These are phyloP conservation scores for Millerago galiae DNA, from an alignment of 805 yeast species.

Conservation along the genomic window DNA sequence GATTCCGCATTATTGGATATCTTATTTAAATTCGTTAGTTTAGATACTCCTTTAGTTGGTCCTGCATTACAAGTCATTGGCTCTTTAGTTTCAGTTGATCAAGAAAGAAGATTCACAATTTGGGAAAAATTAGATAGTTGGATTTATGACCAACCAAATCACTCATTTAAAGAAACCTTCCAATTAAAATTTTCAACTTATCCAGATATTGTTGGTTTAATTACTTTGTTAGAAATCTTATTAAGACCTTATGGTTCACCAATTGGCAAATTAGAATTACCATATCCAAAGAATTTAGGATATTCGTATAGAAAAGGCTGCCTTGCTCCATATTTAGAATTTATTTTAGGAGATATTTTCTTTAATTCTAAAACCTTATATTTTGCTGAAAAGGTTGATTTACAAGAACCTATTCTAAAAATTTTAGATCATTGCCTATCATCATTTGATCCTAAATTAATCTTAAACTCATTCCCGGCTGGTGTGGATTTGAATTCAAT, in stretches of 20 bases:
- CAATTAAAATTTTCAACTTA: constrained; percentile 41
- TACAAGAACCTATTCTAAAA: constrained; percentile 51
- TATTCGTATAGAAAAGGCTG: constrained; percentile 55
- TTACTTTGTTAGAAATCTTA: constrained; percentile 38
- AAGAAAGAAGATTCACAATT: constrained; percentile 38
- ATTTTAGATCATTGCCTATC: constrained; percentile 42
- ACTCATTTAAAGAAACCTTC: constrained; percentile 38
- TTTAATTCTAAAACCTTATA: constrained; percentile 40
- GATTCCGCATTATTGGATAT: constrained; percentile 27
- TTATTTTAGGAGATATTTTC: constrained; percentile 59
- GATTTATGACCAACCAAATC: constrained; percentile 38
- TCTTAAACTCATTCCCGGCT: constrained; percentile 46
- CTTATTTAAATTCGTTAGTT: constrained; percentile 38
- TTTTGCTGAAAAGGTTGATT: constrained; percentile 27
- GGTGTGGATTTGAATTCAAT: constrained; percentile 44
- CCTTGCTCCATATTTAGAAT: constrained; percentile 76
- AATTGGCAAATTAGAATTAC: constrained; percentile 35
- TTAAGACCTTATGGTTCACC: constrained; percentile 26
- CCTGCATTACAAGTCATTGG: constrained; percentile 51
- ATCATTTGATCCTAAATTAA: constrained; percentile 46
- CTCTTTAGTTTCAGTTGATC: constrained; percentile 45
- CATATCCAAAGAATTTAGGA: constrained; percentile 64
- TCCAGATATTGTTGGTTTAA: constrained; percentile 56
- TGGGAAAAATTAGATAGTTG: constrained; percentile 72
- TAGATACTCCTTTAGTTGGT: constrained; percentile 46